Evolutionary conservation across 176 grass and related monocot genomes (phyloP).

Genomic region (Carex littledalei): DNA sequence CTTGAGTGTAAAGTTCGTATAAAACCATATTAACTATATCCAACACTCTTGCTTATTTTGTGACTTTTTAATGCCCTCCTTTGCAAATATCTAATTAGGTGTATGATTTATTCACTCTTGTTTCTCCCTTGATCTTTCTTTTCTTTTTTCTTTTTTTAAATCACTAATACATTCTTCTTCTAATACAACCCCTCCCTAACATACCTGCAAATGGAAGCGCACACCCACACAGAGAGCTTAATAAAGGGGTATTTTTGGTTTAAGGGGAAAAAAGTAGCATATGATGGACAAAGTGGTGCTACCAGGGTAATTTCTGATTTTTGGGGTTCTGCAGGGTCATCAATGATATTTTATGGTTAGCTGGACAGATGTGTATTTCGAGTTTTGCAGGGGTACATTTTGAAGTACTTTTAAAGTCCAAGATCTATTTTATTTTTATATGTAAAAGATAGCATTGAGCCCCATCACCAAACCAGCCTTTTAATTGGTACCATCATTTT

Average conservation of each 20-base stretch:
- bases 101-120: neutral
- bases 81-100: neutral
- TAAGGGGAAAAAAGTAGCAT: neutral
- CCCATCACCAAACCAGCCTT: neutral
- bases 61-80: neutral
- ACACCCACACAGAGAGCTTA: neutral
- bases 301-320: neutral
- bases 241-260: neutral
- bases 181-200: neutral
- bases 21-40: neutral
- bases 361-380: neutral
- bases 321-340: neutral
- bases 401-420: neutral
- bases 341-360: neutral
- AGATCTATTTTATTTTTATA: neutral
- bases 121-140: neutral
- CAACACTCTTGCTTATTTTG: neutral
- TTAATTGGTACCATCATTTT: neutral
- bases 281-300: neutral
- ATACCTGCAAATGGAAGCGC: neutral
- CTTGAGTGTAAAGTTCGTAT: neutral
- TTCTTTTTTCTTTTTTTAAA: neutral
- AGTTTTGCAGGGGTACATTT: conserved; percentile 5
- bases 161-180: neutral
- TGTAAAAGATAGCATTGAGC: neutral